Conservation (phyloP, 2,329 filamentous ascomycete species). For the Neonectria sp. region DNA sequence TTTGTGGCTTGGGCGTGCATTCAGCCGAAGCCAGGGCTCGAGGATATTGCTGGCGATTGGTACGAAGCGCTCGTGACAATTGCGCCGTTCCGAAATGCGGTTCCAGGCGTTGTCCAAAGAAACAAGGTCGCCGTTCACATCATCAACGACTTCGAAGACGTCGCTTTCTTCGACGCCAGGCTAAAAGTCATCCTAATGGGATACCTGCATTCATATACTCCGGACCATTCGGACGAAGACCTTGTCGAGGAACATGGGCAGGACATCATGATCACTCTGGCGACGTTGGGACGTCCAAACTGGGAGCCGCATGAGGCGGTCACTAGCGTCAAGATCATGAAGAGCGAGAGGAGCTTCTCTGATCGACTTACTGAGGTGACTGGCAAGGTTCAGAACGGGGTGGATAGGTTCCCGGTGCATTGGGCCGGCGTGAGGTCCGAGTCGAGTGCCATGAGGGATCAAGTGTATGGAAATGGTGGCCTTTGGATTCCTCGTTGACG, state of each 20-base stretch:
- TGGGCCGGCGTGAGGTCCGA: slow-evolving; percentile 70
- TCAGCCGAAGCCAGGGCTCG: slow-evolving; percentile 50
- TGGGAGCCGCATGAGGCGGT: slow-evolving; percentile 61
- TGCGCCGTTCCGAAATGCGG: slow-evolving; percentile 63
- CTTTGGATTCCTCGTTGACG: slow-evolving; percentile 59
- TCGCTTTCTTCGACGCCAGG: slow-evolving; percentile 58
- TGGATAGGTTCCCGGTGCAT: slow-evolving; percentile 73
- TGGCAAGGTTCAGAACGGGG: slow-evolving; percentile 65
- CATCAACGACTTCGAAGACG: slow-evolving; percentile 64
- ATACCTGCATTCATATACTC: slow-evolving; percentile 62
- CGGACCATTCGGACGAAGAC: slow-evolving; percentile 36
- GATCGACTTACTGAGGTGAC: slow-evolving; percentile 65
- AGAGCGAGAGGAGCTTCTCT: slow-evolving; percentile 58
- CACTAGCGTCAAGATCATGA: slow-evolving; percentile 55
- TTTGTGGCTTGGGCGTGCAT: slow-evolving; percentile 76
- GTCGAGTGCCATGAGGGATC: slow-evolving; percentile 63
- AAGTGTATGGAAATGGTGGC: slow-evolving; percentile 64
- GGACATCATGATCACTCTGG: slow-evolving; percentile 61
- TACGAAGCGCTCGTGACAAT: slow-evolving; percentile 72
- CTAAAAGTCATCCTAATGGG: slow-evolving; percentile 74
- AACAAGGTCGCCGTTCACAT: slow-evolving; percentile 69
- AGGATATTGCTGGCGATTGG: slow-evolving; percentile 64
- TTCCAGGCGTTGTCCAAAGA: slow-evolving; percentile 62
- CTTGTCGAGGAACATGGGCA: slow-evolving; percentile 51
- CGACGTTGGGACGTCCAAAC: slow-evolving; percentile 61